Conservation (phyloP, 768 basidiomycete genomes). For the Pulveroboletus sp. region DNA sequence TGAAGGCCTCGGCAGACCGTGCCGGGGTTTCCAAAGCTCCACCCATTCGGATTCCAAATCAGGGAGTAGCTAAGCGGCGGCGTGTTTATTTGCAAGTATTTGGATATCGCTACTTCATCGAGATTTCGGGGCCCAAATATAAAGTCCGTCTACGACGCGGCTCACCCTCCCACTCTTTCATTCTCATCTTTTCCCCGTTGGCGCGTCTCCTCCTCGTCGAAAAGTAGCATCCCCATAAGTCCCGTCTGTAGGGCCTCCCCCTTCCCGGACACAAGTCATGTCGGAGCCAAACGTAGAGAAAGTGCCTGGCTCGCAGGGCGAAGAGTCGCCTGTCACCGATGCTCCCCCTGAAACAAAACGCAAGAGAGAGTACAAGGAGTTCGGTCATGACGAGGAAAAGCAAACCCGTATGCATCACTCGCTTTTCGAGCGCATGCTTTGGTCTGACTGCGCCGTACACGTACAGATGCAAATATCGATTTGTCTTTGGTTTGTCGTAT, state of each 20-base stretch:
- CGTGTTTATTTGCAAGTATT: slow-evolving; percentile 29
- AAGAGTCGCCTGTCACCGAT: slow-evolving; percentile 36
- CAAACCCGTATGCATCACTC: slow-evolving; percentile 52
- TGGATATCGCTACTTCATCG: slow-evolving; percentile 18
- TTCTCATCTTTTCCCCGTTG: slow-evolving; percentile 10
- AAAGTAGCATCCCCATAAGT: slow-evolving; percentile 23
- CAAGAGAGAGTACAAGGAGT: slow-evolving; percentile 87
- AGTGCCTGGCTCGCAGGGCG: slow-evolving; percentile 58
- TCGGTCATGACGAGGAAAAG: slow-evolving; percentile 66
- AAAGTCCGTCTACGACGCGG: slow-evolving; percentile 30
- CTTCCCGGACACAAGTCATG: slow-evolving; percentile 14
- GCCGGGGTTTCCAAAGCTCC: slow-evolving; percentile 25
- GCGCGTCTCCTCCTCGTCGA: slow-evolving; percentile 4
- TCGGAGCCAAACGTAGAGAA: slow-evolving; percentile 50
- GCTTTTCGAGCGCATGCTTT: neutral
- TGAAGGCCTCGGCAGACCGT: slow-evolving; percentile 7
- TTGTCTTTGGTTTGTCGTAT: slow-evolving; percentile 59
- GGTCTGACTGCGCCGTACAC: slow-evolving; percentile 24
- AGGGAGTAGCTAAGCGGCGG: slow-evolving; percentile 14
- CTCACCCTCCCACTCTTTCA: slow-evolving; percentile 30
- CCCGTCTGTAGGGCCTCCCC: slow-evolving; percentile 25
- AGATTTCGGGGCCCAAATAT: slow-evolving; percentile 28
- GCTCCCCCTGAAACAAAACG: slow-evolving; percentile 36
- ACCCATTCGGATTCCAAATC: slow-evolving; percentile 22
- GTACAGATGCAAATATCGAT: slow-evolving; percentile 76